phyloP scores from a whole-genome alignment of 1,139 yeast species.

The Pichia sp. region DNA sequence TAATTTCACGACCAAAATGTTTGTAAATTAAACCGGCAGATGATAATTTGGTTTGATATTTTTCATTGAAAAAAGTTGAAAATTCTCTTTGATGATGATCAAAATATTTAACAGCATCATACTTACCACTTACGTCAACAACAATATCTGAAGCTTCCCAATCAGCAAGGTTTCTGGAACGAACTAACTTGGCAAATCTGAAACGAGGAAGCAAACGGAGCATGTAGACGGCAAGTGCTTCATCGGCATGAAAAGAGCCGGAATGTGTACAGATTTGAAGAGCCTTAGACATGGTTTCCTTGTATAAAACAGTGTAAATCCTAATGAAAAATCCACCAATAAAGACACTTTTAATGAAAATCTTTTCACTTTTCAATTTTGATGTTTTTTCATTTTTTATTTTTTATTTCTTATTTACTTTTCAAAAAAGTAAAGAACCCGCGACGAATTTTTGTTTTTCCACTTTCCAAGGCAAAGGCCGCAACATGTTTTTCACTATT shows the following conservation, averaged over 20 bases:
- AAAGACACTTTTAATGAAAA: not conserved
- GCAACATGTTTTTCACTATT: not conserved
- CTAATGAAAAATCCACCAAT: not conserved
- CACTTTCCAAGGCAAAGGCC: not conserved
- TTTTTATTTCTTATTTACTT: no score
- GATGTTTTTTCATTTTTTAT: no score
- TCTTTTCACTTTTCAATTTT: not conserved
- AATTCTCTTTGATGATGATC: conserved; percentile 95
- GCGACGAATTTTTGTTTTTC: not conserved
- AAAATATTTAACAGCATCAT: conserved; percentile 79
- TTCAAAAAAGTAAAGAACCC: not conserved
- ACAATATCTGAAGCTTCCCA: conserved; percentile 90
- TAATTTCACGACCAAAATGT: conserved; percentile 83
- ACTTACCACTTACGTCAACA: conserved; percentile 92
- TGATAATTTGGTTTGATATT: conserved; percentile 69
- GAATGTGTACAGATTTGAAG: conserved; percentile 80
- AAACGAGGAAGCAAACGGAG: conserved; percentile 66
- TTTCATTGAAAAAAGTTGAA: conserved; percentile 53
- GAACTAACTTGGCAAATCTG: conserved; percentile 57
- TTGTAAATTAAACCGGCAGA: conserved; percentile 93
- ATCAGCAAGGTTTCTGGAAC: conserved; percentile 76
- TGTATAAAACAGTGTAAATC: not conserved
- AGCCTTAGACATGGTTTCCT: conserved; percentile 15
- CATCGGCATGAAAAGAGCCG: conserved; percentile 96
- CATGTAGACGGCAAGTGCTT: conserved; percentile 91